Evolutionary conservation across 2,329 filamentous ascomycete species (phyloP).

Genomic region (Aureobasidium melanogenum): DNA sequence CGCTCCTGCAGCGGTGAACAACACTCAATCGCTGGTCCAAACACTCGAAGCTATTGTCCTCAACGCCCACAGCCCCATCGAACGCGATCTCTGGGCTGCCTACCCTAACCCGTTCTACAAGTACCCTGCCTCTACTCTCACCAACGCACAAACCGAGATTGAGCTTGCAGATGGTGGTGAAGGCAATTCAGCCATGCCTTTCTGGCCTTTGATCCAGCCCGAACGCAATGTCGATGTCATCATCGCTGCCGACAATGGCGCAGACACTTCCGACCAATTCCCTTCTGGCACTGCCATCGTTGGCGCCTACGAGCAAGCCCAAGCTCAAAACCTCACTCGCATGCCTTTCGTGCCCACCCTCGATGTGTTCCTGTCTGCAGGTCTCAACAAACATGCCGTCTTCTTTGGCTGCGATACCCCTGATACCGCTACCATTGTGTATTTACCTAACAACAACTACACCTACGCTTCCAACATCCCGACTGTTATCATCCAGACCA

Average conservation of each 20-base stretch:
- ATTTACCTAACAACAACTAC: conserved; percentile 37
- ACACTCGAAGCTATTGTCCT: conserved; percentile 25
- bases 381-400: conserved; percentile 50
- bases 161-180: conserved; percentile 44
- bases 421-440: conserved; percentile 28
- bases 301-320: conserved; percentile 49
- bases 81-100: conserved; percentile 36
- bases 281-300: conserved; percentile 53
- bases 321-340: conserved; percentile 41
- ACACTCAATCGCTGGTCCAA: conserved; percentile 17
- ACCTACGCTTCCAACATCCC: conserved; percentile 26
- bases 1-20: conserved; percentile 17
- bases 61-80: conserved; percentile 20
- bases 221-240: conserved; percentile 51
- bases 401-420: conserved; percentile 53
- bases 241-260: conserved; percentile 56
- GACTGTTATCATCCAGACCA: conserved; percentile 29
- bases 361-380: conserved; percentile 48
- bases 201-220: conserved; percentile 44
- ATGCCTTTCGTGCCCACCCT: conserved; percentile 52
- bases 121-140: conserved; percentile 36
- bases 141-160: conserved; percentile 30
- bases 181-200: conserved; percentile 43
- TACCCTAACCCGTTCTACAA: conserved; percentile 56
- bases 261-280: conserved; percentile 50